Base-by-base conservation (phyloP, 495 filamentous ascomycete genomes). In the Xylaria venustula region DNA sequence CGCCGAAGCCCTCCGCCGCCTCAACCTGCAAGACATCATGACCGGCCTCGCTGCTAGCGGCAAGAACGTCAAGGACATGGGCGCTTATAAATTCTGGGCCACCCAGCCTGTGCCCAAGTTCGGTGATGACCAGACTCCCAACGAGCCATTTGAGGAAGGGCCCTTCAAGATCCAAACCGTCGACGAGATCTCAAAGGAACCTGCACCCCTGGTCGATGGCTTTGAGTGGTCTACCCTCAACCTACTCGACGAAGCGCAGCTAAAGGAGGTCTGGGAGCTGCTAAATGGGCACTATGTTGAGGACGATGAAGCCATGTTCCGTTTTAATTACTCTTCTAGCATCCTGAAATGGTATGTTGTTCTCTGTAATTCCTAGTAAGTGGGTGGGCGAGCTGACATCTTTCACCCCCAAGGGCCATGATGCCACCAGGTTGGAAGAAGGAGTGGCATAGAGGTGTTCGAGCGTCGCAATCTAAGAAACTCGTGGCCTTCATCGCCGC, bases 191-290 rank as follows among this genome's bases (percentile, higher is more conserved):
- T 77, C 87, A 7, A 89, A 87, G 61, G 85, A 90, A 46, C 81
- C 92, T 74, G 34, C 84, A 73, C 65, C 74, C 71, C 60, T 84
- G 88, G 51, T 92, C 11, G 86, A 90, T 8, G 89, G 89, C 8
- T 98, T 97, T 70, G 90, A 96, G 68, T 98, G 94, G 94, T 87
- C 90, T 14, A 93, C 90, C 2, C 85, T 98, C 77, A 92, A 98
- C 73, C 77, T 98, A 53, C 87, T 81, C 11, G 71, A 78, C 61
- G 77, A 79, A 2, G 64, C 58, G 32, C 67, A 86, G 80, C 77
- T 94, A 25, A 81, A 87, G 51, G 93, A 97, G 74, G 85, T 97
- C 2, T 96, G 90, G 73, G 89, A 96, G 61, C 78, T 98, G 30
- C 79, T 98, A 46, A 88, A 87, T 57, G 87, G 92, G 15, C 94